phyloP scores from a whole-genome alignment of 2,329 filamentous ascomycete species.

The Fusarium sp. region DNA sequence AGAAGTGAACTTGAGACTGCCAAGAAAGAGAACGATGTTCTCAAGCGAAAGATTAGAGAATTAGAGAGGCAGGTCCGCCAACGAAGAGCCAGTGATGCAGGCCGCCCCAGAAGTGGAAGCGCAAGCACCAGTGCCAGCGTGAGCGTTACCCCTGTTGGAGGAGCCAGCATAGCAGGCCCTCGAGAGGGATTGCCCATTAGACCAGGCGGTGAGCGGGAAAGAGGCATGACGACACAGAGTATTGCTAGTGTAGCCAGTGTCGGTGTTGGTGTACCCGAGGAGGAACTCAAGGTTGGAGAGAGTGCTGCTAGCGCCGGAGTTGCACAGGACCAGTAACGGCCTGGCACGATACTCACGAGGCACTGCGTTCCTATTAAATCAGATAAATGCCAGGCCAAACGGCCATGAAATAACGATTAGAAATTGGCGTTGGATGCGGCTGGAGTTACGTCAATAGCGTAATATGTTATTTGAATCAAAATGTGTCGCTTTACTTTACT shows the following conservation, averaged over 20 bases:
- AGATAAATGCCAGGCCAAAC: neutral
- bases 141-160: conserved; percentile 48
- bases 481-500: neutral
- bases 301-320: conserved; percentile 62
- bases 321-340: conserved; percentile 20
- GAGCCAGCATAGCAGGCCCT: conserved; percentile 56
- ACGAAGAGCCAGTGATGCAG: conserved; percentile 56
- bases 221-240: conserved; percentile 53
- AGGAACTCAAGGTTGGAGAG: conserved; percentile 68
- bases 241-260: conserved; percentile 57
- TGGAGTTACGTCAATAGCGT: conserved; percentile 22
- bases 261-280: conserved; percentile 65
- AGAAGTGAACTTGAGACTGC: conserved; percentile 67
- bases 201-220: conserved; percentile 48
- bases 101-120: conserved; percentile 59
- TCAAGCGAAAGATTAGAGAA: conserved; percentile 69
- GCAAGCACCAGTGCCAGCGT: conserved; percentile 62
- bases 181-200: conserved; percentile 47
- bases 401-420: conserved; percentile 31
- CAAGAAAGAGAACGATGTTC: conserved; percentile 69
- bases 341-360: neutral
- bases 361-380: neutral
- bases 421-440: conserved; percentile 37
- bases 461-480: conserved; percentile 2
- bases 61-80: conserved; percentile 65